These are phyloP conservation scores for Brettanomyces anomalus DNA, from an alignment of 805 yeast genomes.

Conservation along the genomic window DNA sequence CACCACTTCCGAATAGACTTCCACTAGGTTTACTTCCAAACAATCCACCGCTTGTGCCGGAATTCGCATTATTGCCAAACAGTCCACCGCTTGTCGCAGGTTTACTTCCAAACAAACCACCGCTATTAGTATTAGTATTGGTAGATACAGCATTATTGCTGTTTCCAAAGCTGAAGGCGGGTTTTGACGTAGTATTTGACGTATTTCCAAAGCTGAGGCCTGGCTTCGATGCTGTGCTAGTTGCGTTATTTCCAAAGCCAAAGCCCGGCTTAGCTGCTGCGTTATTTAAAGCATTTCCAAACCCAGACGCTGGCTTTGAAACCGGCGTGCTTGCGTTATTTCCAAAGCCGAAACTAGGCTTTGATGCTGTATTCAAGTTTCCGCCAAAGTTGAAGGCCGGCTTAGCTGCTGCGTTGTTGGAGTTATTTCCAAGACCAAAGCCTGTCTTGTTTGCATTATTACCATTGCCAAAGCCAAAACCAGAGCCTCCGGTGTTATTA, in stretches of 20 bases:
- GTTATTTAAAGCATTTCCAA: neutral
- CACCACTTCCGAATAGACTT: slow-evolving; percentile 18
- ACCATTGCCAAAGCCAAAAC: slow-evolving; percentile 11
- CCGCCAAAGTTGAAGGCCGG: too few relatives aligned
- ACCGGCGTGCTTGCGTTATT: neutral
- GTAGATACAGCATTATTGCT: slow-evolving; percentile 11
- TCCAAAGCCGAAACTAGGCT: slow-evolving; percentile 2
- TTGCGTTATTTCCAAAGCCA: neutral
- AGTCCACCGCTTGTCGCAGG: slow-evolving; percentile 9
- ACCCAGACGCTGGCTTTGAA: neutral
- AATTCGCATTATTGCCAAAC: slow-evolving; percentile 11
- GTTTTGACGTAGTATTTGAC: neutral
- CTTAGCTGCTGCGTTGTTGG: neutral
- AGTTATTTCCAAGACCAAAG: neutral
- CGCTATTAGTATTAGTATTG: neutral
- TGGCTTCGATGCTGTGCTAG: neutral
- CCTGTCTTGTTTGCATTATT: neutral
- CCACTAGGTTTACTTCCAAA: slow-evolving; percentile 19
- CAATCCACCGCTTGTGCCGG: slow-evolving; percentile 9
- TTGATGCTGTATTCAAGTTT: neutral
- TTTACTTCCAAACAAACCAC: slow-evolving; percentile 9
- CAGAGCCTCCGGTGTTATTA: slow-evolving; percentile 12
- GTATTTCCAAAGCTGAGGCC: slow-evolving; percentile 4
- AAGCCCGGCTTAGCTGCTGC: neutral
- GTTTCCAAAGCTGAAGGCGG: slow-evolving; percentile 9